A percentile compares a stretch with the other conserved stretches of the same genome.
phyloP scores from a whole-genome alignment of 1,284 basidiomycete genomes.

The Cutaneotrichosporon spelunceum region DNA sequence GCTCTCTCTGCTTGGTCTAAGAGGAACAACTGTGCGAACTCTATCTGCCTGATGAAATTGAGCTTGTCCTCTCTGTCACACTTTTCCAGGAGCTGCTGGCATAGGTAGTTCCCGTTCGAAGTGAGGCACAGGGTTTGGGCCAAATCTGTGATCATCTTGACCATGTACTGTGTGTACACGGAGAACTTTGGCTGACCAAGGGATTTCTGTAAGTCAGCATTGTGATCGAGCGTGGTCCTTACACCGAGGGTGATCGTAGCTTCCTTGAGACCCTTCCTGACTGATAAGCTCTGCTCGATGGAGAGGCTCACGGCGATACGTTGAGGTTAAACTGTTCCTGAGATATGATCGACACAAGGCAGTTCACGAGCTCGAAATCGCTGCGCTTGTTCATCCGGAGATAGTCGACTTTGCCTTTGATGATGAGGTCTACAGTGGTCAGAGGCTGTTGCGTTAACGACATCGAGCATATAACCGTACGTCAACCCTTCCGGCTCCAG shows the following conservation, averaged over 20 bases:
- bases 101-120: slow-evolving; percentile 47
- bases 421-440: slow-evolving; percentile 21
- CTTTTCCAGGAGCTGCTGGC: slow-evolving; percentile 46
- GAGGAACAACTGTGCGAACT: slow-evolving; percentile 25
- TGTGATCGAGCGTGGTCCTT: slow-evolving; percentile 13
- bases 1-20: background rate
- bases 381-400: slow-evolving; percentile 20
- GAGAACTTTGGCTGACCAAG: slow-evolving; percentile 17
- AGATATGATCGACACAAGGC: slow-evolving; percentile 43
- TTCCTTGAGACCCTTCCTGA: slow-evolving; percentile 25
- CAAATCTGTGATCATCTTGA: slow-evolving; percentile 38
- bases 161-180: slow-evolving; percentile 22
- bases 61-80: slow-evolving; percentile 37
- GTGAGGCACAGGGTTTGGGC: slow-evolving; percentile 44
- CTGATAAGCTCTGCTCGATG: background rate
- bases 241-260: slow-evolving; percentile 41
- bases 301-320: slow-evolving; percentile 33
- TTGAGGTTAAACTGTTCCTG: slow-evolving; percentile 37
- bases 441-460: background rate
- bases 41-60: slow-evolving; percentile 39
- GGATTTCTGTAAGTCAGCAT: background rate
- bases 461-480: background rate
- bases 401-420: slow-evolving; percentile 26
- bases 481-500: background rate
- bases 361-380: slow-evolving; percentile 28